These are phyloP conservation scores for Phytophthora brassicae DNA, from an alignment of 352 stramenopile genomes.

Conservation along the genomic window DNA sequence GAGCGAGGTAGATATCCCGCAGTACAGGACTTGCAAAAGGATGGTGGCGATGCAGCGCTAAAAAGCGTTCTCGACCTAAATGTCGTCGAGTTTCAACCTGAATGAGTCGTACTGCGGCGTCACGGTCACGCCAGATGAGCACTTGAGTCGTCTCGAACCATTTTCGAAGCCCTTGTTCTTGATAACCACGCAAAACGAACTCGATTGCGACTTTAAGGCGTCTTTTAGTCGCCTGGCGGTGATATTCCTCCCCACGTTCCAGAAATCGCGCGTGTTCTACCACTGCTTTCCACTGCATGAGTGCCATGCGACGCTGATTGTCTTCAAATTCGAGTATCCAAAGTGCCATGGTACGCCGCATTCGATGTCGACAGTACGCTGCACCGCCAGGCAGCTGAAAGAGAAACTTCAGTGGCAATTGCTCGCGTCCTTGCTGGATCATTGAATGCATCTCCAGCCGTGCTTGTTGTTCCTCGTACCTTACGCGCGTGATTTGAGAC, in stretches of 20 bases:
- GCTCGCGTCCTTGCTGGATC: slow-evolving; percentile 63
- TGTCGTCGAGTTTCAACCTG: slow-evolving; percentile 51
- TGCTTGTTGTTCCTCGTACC: slow-evolving; percentile 39
- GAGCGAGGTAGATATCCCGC: slow-evolving; percentile 60
- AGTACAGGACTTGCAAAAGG: slow-evolving; percentile 47
- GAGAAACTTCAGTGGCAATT: slow-evolving; percentile 77
- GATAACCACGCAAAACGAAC: slow-evolving; percentile 66
- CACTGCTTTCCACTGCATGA: slow-evolving; percentile 83
- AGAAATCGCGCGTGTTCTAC: slow-evolving; percentile 62
- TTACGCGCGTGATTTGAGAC: slow-evolving; percentile 41
- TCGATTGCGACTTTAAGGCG: slow-evolving; percentile 65
- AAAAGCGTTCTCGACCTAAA: slow-evolving; percentile 39
- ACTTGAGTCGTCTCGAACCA: slow-evolving; percentile 59
- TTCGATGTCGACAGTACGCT: slow-evolving; percentile 71
- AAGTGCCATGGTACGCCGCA: slow-evolving; percentile 66
- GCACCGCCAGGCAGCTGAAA: slow-evolving; percentile 76
- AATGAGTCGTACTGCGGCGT: slow-evolving; percentile 52
- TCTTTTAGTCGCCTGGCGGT: slow-evolving; percentile 56
- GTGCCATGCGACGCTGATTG: slow-evolving; percentile 69
- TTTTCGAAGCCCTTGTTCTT: slow-evolving; percentile 56
- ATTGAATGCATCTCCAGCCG: slow-evolving; percentile 45
- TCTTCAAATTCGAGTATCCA: slow-evolving; percentile 77
- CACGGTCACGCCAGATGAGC: slow-evolving; percentile 63
- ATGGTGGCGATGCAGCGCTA: slow-evolving; percentile 43
- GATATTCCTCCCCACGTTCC: slow-evolving; percentile 61